phyloP scores from a whole-genome alignment of 306 rosid species.

The Purshia tridentata region DNA sequence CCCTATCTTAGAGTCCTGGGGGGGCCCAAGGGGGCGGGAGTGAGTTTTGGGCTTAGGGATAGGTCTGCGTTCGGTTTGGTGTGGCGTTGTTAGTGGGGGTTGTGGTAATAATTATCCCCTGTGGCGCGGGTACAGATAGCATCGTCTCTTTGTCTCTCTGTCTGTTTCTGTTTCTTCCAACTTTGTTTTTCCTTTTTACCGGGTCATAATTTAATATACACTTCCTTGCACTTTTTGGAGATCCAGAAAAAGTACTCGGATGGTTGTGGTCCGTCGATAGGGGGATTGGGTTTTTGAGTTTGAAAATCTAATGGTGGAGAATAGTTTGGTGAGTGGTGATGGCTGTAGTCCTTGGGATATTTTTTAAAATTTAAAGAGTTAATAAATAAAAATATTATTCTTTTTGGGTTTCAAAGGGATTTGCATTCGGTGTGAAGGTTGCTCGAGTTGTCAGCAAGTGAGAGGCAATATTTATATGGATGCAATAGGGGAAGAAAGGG shows the following conservation, averaged over 20 bases:
- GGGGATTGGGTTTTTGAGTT: neutral
- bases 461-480: constrained; percentile 1
- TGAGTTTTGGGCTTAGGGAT: neutral
- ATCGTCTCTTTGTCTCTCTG: too few species aligned
- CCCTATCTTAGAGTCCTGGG: constrained; percentile 27
- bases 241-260: neutral
- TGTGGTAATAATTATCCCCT: neutral
- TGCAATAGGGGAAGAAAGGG: constrained; percentile 6
- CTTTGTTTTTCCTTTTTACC: too few species aligned
- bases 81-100: constrained; percentile 23
- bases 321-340: constrained; percentile 6
- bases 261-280: constrained; percentile 14
- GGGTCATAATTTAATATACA: neutral
- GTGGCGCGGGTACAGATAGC: constrained; percentile 7
- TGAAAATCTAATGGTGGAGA: constrained; percentile 16
- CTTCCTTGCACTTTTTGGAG: neutral
- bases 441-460: constrained; percentile 27
- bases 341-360: neutral
- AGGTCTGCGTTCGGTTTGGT: constrained; percentile 17
- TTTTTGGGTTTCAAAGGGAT: neutral
- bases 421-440: constrained; percentile 19
- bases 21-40: constrained; percentile 17
- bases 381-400: neutral
- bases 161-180: too few species aligned
- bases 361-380: neutral